Evolutionary conservation across 768 basidiomycete genomes (phyloP), one percentile per base, ranked within the genome.

Genomic region (Panellus pusillus): DNA sequence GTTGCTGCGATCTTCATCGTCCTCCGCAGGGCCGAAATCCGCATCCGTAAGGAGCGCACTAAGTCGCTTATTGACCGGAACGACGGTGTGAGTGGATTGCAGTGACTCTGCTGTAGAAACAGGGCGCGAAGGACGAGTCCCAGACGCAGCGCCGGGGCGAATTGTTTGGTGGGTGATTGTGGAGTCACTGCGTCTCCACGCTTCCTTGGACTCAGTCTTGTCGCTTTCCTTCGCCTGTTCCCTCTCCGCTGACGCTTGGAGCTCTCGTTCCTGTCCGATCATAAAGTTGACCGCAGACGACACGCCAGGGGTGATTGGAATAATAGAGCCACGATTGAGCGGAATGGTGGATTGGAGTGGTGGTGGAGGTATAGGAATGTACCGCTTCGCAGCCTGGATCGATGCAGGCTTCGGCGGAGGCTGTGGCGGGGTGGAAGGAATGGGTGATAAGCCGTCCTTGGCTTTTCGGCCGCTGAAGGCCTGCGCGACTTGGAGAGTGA

Each of bases 111-210:
- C 87, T 70, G 86, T 80, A 9, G 89, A 91, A 29, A 89, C 86
- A 4, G 89, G 89, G 14, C 89, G 78, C 35, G 86, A 83, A 2
- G 84, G 72, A 24, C 78, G 78, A 31, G 65, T 67, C 36, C 75
- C 76, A 13, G 72, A 63, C 4, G 66, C 62, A 29, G 74, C 70
- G 12, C 80, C 74, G 32, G 84, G 80, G 28, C 87, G 80, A 51
- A 89, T 80, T 17, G 89, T 91, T 57, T 80, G 80, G 64, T 86
- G 83, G 63, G 87, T 86, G 65, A 86, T 81, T n/a, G 88, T 90
- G 6, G 89, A 84, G 68, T 92, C 89, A 61, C 89, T 90, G 71
- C 87, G 89, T 63, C 89, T 74, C 86, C 89, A 87, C 29, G 77
- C 75, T 58, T 91, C 89, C 72, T 86, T 91, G 63, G 66, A 66